Base-by-base conservation (phyloP, 495 filamentous ascomycete species). In the Mytilinidion resinicola region DNA sequence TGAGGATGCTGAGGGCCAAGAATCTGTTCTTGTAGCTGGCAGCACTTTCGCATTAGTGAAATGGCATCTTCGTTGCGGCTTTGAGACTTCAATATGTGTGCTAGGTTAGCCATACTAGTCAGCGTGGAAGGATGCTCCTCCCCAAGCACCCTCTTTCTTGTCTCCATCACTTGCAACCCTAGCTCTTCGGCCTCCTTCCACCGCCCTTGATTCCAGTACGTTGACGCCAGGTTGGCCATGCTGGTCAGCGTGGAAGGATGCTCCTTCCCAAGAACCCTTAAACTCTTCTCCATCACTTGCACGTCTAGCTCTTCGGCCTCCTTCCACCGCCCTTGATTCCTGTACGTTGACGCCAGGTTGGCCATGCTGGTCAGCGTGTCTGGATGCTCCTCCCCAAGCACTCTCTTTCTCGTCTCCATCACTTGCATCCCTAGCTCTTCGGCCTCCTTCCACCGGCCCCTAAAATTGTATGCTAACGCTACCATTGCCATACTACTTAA, bases 181-280 rank as follows among this genome's bases (percentile, higher is more conserved):
- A 46, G 42, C 42, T 17, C 42, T 46, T 46, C 42, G 15, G 42
- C 42, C 15, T 46, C 42, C 42, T 46, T 46, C 42, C 42, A 46
- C 42, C 42, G 42, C 42, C 42, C 42, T 46, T 46, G 42, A 46
- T 46, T 46, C n/a, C n/a, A n/a, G n/a, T n/a, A n/a, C n/a, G n/a
- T n/a, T n/a, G n/a, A n/a, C n/a, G n/a, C n/a, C n/a, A 39, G 37
- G 42, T 9, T 46, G 42, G 15, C 42, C 42, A 46, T 46, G 42
- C 42, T 46, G 15, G 42, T 46, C 37, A 39, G 15, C 15, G 42
- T 46, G 15, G 14, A 7, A n/a, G 42, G 42, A 46, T 46, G 42
- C 42, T 46, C 42, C 42, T n/a, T 6, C 42, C 42, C 42, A 46
- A 46, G 42, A 11, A 46, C 42, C 42, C 42, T 46, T n/a, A n/a